Conservation (phyloP, 129 eudicot genomes). For the Flaveria ramosissima region DNA sequence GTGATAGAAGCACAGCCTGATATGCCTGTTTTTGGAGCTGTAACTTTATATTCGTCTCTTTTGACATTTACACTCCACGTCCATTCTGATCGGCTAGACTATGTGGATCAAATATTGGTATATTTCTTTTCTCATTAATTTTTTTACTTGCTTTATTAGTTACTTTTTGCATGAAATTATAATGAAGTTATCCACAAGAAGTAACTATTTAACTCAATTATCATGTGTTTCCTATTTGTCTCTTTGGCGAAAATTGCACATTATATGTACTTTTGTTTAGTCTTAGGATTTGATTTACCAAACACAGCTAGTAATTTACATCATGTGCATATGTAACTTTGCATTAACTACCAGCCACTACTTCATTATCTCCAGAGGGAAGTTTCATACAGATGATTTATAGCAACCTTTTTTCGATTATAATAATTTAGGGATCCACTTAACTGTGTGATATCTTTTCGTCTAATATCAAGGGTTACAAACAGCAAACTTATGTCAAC, state of each 20-base stretch:
- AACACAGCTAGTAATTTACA: conserved; percentile 11
- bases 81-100: conserved; percentile 92
- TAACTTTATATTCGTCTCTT: conserved; percentile 88
- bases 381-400: background rate
- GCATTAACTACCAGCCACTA: conserved; percentile 15
- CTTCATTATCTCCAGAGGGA: conserved; percentile 12
- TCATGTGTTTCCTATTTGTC: background rate
- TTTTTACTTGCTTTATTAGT: conserved; percentile 12
- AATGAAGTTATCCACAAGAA: conserved; percentile 9
- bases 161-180: conserved; percentile 9
- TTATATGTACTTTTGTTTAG: conserved; percentile 6
- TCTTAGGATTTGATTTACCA: conserved; percentile 10
- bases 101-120: conserved; percentile 95
- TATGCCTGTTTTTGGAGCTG: conserved; percentile 85
- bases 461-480: conserved; percentile 13
- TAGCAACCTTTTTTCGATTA: background rate
- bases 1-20: conserved; percentile 92
- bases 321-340: background rate
- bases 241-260: background rate
- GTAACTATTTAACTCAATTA: conserved; percentile 4
- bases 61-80: conserved; percentile 89
- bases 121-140: conserved; percentile 14
- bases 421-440: conserved; percentile 1
- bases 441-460: conserved; percentile 5
- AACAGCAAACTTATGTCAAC: conserved; percentile 2